phyloP scores from a whole-genome alignment of 1,284 basidiomycete species.

The Acaromyces ingoldii region DNA sequence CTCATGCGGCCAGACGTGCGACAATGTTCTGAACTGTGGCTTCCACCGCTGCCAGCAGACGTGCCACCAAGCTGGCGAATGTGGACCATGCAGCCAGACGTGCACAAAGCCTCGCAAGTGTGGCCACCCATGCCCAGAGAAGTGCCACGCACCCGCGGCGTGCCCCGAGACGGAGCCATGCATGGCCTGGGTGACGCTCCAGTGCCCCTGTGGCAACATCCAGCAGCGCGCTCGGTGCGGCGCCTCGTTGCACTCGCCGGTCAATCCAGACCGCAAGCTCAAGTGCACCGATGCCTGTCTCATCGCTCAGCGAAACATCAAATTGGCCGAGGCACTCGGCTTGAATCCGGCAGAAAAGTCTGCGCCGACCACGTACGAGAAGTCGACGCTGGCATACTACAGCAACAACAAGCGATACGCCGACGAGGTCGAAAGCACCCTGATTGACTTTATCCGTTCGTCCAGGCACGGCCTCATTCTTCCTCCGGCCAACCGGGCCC shows the following conservation, averaged over 20 bases:
- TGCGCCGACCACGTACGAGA: constrained; percentile 23
- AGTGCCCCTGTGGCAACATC: constrained; percentile 44
- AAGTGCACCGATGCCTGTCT: constrained; percentile 46
- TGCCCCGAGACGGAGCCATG: constrained; percentile 44
- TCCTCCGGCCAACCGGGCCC: constrained; percentile 26
- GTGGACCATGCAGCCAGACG: constrained; percentile 36
- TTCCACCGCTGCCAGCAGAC: constrained; percentile 38
- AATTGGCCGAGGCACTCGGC: constrained; percentile 46
- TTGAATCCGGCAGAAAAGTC: constrained; percentile 31
- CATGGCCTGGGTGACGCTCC: constrained; percentile 36
- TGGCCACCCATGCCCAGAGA: constrained; percentile 39
- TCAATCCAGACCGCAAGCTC: constrained; percentile 13
- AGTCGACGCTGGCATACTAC: constrained; percentile 33
- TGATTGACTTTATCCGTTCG: constrained; percentile 46
- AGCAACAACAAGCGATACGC: constrained; percentile 24
- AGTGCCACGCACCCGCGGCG: constrained; percentile 44
- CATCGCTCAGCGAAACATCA: constrained; percentile 47
- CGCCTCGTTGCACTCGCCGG: constrained; percentile 23
- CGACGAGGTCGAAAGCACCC: constrained; percentile 34
- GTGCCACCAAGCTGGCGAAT: constrained; percentile 40
- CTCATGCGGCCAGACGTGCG: constrained; percentile 41
- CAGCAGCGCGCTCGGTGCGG: constrained; percentile 36
- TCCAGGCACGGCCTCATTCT: constrained; percentile 38
- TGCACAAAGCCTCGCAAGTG: constrained; percentile 46
- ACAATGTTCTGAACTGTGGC: constrained; percentile 39